Conservation (phyloP, 305 asterid species). For the Fraxinus floribunda region DNA sequence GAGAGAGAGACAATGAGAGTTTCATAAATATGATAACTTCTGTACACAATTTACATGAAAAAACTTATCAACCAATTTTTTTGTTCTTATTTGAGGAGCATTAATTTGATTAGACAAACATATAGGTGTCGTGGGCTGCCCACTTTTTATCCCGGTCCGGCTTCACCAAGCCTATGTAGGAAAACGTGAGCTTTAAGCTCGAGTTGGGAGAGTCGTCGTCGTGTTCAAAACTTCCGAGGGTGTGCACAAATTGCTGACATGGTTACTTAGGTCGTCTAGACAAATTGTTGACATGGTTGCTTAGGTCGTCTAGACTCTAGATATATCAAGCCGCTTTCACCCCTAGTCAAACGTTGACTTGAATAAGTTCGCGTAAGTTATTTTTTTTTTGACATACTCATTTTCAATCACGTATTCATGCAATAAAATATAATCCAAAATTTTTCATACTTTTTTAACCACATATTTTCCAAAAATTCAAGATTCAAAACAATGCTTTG, state of each 20-base stretch:
- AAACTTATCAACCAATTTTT: slow-evolving; percentile 32
- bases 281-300: no score
- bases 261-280: background rate
- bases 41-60: slow-evolving; percentile 23
- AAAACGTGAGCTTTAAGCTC: no score
- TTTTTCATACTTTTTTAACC: no score
- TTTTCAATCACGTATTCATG: no score
- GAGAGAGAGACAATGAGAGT: slow-evolving; percentile 14
- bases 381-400: no score
- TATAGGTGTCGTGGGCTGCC: background rate
- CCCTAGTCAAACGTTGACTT: background rate
- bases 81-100: slow-evolving; percentile 24
- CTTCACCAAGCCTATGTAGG: background rate
- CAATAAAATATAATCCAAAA: no score
- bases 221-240: background rate
- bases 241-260: background rate
- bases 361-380: no score
- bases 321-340: background rate
- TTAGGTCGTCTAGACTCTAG: background rate
- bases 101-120: background rate
- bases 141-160: background rate
- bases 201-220: background rate
- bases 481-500: no score
- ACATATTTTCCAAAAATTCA: no score
- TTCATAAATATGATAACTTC: slow-evolving; percentile 5